Percentiles rank a stretch among this genome's conserved stretches.
These are phyloP conservation scores for Tetrapisispora iriomotensis DNA, from an alignment of 805 yeast genomes.

Conservation along the genomic window DNA sequence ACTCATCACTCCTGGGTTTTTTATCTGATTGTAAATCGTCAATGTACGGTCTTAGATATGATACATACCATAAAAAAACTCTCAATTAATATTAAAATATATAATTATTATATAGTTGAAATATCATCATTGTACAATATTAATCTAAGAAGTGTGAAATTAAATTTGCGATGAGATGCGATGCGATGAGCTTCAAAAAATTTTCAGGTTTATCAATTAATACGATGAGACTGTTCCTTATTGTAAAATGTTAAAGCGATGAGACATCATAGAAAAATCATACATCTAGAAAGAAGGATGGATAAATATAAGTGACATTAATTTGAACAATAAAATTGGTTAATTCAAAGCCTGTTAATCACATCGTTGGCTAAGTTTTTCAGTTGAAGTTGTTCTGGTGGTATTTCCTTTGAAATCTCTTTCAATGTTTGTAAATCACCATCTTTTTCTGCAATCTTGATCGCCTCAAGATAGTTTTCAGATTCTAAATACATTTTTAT, in stretches of 20 bases:
- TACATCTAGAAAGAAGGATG: background rate
- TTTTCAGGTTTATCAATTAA: conserved; percentile 8
- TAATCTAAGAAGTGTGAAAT: too few species aligned
- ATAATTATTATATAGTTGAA: too few species aligned
- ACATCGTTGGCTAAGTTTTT: conserved; percentile 16
- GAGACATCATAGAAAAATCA: background rate
- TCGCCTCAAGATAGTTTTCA: conserved; percentile 42
- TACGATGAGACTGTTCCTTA: too few species aligned
- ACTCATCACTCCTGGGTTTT: too few species aligned
- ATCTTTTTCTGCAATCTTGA: conserved; percentile 21
- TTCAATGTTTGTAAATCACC: conserved; percentile 14
- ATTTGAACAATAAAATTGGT: background rate
- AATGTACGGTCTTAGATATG: too few species aligned
- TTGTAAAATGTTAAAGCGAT: too few species aligned
- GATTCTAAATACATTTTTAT: conserved; percentile 44
- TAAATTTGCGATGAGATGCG: conserved; percentile 3
- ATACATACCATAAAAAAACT: too few species aligned
- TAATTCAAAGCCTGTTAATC: conserved; percentile 10
- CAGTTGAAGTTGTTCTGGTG: conserved; percentile 20
- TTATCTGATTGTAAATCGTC: too few species aligned
- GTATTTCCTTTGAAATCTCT: conserved; percentile 16
- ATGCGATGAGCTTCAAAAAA: conserved; percentile 34
- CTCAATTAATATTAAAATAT: too few species aligned
- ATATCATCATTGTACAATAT: too few species aligned
- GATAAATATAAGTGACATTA: background rate